phyloP scores from a whole-genome alignment of 2,329 filamentous ascomycete genomes.

The Fusarium floridanum region DNA sequence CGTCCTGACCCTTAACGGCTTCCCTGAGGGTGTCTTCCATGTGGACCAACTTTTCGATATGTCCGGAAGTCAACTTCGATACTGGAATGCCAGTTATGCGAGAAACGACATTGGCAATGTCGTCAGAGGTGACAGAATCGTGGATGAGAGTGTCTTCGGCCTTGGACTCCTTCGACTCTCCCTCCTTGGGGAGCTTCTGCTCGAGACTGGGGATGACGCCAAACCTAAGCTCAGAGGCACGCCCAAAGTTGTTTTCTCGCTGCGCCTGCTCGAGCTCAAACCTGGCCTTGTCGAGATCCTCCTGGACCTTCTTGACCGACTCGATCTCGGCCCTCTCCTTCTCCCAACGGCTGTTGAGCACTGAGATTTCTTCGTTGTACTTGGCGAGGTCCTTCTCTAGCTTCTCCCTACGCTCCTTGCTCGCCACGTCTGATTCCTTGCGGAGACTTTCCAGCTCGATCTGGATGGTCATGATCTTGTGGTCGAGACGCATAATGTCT shows the following conservation, averaged over 20 bases:
- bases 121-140: slow-evolving; percentile 94
- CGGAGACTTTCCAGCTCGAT: slow-evolving; percentile 95
- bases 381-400: slow-evolving; percentile 81
- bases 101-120: slow-evolving; percentile 93
- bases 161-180: slow-evolving; percentile 57
- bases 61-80: slow-evolving; percentile 90
- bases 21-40: slow-evolving; percentile 93
- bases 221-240: slow-evolving; percentile 92
- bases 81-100: slow-evolving; percentile 93
- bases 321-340: slow-evolving; percentile 89
- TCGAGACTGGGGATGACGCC: slow-evolving; percentile 87
- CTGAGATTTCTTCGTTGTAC: slow-evolving; percentile 81
- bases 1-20: slow-evolving; percentile 91
- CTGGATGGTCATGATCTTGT: slow-evolving; percentile 96
- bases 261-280: slow-evolving; percentile 90
- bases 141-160: slow-evolving; percentile 77
- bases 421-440: slow-evolving; percentile 93
- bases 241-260: slow-evolving; percentile 87
- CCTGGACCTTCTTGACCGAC: slow-evolving; percentile 86
- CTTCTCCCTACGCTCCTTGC: slow-evolving; percentile 87
- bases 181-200: slow-evolving; percentile 82
- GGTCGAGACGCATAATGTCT: slow-evolving; percentile 90
- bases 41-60: slow-evolving; percentile 92
- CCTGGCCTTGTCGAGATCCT: slow-evolving; percentile 86
- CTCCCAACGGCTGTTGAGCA: slow-evolving; percentile 87